Base-by-base conservation (phyloP, 1,139 yeast species). In the Trichomonascaceae sp. region DNA sequence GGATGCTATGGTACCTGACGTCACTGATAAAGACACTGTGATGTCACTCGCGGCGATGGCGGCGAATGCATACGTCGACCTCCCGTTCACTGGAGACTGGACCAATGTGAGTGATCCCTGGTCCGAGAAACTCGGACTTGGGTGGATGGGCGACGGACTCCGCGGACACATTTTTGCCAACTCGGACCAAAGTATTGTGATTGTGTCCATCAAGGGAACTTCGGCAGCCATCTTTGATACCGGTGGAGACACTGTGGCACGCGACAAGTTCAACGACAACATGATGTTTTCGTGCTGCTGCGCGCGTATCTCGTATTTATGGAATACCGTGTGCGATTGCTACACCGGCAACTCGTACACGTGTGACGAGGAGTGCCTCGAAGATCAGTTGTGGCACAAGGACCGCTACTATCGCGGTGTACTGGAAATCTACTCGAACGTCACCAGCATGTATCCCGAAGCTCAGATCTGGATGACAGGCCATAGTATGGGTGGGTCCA, bases 311-410 rank as follows among this genome's bases (percentile, higher is more conserved):
- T 74, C 92, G 37, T 87, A 85, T 47, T 60, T 84, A 57, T 92
- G 98, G 98, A 74, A 76, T 5, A 81, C 97, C 0, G 97, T 87
- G 1, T 89, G 99, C 57, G 96, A 85, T 56, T 89, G 99, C 53
- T 87, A 78, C 52, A 74, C 76, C 42, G 62, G 62, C 16, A 74
- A 72, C 38, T 72, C 94, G 0, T 84, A 82, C 54, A 82, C 93
- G 0, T 89, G 99, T 56, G 78, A 84, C 54, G 92, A 84, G 54
- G 72, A 70, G 40, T 89, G 99, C 49, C 60, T 92, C 22, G 97
- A 87, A 52, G 64, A 62, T 32, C 93, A 82, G 50, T 60, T 87
- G 36, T 64, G 73, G 51, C 62, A 79, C 31, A 74, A 75, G 41
- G 95, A 85, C 52, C 62, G 84, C 33, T 89, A 87, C 55, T 89